A percentile compares a stretch with the other conserved stretches of the same genome.
Evolutionary conservation across 106 monocot species (phyloP).

Genomic region (Iris macrosiphon): DNA sequence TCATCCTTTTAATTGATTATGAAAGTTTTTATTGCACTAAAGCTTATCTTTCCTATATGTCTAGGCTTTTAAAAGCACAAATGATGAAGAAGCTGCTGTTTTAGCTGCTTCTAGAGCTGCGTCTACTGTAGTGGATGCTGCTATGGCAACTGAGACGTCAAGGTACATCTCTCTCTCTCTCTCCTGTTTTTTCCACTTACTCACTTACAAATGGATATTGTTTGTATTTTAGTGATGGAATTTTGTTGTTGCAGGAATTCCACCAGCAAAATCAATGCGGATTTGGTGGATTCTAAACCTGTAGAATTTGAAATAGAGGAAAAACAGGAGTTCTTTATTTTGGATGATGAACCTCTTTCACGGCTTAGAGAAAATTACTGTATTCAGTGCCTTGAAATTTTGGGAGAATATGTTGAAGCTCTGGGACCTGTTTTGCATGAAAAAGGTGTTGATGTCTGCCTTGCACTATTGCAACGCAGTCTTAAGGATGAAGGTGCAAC

Average conservation of each 20-base stretch:
- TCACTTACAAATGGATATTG: too few species aligned
- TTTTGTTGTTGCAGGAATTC: conserved; percentile 20
- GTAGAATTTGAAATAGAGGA: conserved; percentile 36
- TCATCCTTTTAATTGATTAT: background rate
- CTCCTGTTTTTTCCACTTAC: conserved; percentile 5
- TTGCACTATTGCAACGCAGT: conserved; percentile 67
- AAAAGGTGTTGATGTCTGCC: conserved; percentile 94
- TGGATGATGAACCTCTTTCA: conserved; percentile 56
- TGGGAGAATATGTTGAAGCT: conserved; percentile 98
- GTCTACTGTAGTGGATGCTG: conserved; percentile 90
- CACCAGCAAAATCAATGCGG: conserved; percentile 25
- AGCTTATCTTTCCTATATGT: background rate
- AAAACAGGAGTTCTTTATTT: conserved; percentile 46
- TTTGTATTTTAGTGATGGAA: background rate
- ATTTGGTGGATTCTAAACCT: conserved; percentile 14
- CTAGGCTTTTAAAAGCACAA: conserved; percentile 69
- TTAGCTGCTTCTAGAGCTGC: conserved; percentile 88
- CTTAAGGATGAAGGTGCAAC: conserved; percentile 36
- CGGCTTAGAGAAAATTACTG: conserved; percentile 69
- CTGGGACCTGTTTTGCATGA: conserved; percentile 89
- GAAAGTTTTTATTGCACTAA: background rate
- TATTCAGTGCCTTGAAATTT: conserved; percentile 78
- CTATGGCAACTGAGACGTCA: conserved; percentile 61
- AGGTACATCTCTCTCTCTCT: conserved; percentile 25
- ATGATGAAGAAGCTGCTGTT: conserved; percentile 70